These are phyloP conservation scores for Fistulifera solaris DNA, from an alignment of 108 stramenopile genomes.

Conservation along the genomic window DNA sequence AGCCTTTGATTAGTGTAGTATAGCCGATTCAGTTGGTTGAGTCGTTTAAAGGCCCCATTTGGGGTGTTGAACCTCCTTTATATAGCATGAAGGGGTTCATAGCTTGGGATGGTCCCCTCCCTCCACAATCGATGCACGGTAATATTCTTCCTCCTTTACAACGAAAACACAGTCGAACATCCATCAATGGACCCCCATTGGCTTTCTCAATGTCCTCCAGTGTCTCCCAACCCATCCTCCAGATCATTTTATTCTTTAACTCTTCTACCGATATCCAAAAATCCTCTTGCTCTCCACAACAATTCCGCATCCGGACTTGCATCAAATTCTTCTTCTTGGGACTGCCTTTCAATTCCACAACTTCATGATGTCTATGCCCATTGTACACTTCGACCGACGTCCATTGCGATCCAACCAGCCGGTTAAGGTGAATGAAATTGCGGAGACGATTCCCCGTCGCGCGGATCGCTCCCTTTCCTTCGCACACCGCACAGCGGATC, in stretches of 20 bases:
- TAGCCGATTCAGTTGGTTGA: no score
- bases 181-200: constrained; percentile 7
- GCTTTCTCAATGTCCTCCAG: constrained; percentile 9
- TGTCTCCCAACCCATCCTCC: constrained; percentile 11
- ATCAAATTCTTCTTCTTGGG: constrained; percentile 1
- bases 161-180: constrained; percentile 8
- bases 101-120: constrained; percentile 5
- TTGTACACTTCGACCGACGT: constrained; percentile 8
- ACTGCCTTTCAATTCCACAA: constrained; percentile 1
- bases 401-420: constrained; percentile 3
- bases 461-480: constrained; percentile 2
- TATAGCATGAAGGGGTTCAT: constrained; percentile 8
- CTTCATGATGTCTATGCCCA: constrained; percentile 8
- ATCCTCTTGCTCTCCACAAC: constrained; percentile 3
- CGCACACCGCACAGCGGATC: constrained; percentile 5
- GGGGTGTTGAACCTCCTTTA: background rate
- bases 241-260: constrained; percentile 3
- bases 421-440: background rate
- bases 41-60: no score
- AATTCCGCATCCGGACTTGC: constrained; percentile 8
- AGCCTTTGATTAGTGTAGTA: no score
- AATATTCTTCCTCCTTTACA: constrained; percentile 8
- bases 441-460: constrained; percentile 3
- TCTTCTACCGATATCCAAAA: constrained; percentile 9
- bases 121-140: constrained; percentile 8